Base-by-base conservation (phyloP, 768 basidiomycete genomes). In the Infundibulicybe gibba region DNA sequence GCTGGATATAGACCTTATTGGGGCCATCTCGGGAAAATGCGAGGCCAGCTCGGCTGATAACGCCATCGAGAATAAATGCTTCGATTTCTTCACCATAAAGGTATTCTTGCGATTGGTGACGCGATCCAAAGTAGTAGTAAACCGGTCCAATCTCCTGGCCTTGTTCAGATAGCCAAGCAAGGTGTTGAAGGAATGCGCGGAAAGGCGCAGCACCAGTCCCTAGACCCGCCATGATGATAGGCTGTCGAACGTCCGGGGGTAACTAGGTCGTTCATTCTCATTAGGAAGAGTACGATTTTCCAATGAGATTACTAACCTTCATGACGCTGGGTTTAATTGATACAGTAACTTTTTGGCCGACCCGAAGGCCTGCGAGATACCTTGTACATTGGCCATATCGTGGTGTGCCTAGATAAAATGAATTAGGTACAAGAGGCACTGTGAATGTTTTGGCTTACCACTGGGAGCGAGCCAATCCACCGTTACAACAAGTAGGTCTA, bases 291-390 rank as follows among this genome's bases (percentile, higher is more conserved):
- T 45, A 14, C 17, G 25, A 39, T 32, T 11, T 35, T 40, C 10
- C 9, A 14, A 11, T 40, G 21, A 40, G 14, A 43, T 40, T 33
- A 14, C 12, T 17, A 48, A 91, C 90, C 79, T 97, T 98, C 97
- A 99, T 98, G 21, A 99, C 97, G 61, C 94, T 97, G 19, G 97
- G 97, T 66, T 97, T 97, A 69, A 98, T 87, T 5, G 94, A 97
- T 8, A 97, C 95, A 0, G 94, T 97, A 16, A 97, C 94, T 66
- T 95, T 87, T 62, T 91, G 88, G 15, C 95, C 97, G 32, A 86
- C 63, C 59, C 80, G 79, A 38, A 99, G 77, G 34, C 77, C 83
- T 3, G 87, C 85, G 33, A 98, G 85, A 66, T 98, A 99, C 50
- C 94, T 80, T 4, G 97, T 98, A 62, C 95, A 98, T 69, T 99